Conservation (phyloP, 192 early-diverging fungal genomes). For the Linderina pennispora region DNA sequence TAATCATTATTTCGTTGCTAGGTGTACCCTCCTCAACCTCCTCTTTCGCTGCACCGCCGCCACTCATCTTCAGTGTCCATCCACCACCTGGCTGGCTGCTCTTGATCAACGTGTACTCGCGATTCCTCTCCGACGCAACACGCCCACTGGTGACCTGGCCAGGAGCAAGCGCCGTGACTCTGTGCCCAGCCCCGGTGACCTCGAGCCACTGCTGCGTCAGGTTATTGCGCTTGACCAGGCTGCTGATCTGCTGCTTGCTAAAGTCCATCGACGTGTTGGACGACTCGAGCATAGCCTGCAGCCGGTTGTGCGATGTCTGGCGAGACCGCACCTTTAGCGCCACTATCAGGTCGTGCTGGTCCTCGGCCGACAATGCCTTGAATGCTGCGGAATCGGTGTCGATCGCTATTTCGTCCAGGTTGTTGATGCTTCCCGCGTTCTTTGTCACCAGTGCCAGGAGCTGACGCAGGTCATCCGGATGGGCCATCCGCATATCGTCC, state of each 20-base stretch:
- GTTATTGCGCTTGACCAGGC: constrained; percentile 74
- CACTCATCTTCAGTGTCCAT: constrained; percentile 52
- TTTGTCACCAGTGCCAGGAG: constrained; percentile 24
- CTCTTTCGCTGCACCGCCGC: not conserved
- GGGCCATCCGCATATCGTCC: constrained; percentile 38
- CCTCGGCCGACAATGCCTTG: constrained; percentile 64
- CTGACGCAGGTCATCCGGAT: constrained; percentile 37
- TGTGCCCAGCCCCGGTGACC: constrained; percentile 38
- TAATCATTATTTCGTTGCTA: constrained; percentile 4
- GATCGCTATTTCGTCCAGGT: constrained; percentile 46
- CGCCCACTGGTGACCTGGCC: constrained; percentile 45
- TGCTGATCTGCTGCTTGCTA: constrained; percentile 81
- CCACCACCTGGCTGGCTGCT: constrained; percentile 66
- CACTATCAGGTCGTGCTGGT: constrained; percentile 92
- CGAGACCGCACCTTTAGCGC: constrained; percentile 78
- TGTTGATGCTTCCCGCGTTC: constrained; percentile 33
- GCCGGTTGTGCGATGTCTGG: constrained; percentile 64
- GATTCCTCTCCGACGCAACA: constrained; percentile 74
- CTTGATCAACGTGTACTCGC: constrained; percentile 81
- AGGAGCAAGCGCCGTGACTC: constrained; percentile 1
- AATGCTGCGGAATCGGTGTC: constrained; percentile 80
- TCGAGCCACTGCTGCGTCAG: constrained; percentile 73
- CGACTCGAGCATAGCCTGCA: constrained; percentile 63
- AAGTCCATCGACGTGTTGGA: constrained; percentile 82
- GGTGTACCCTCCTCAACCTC: constrained; percentile 3